phyloP scores from a whole-genome alignment of 352 stramenopile genomes.

The Phytophthora foliorum region DNA sequence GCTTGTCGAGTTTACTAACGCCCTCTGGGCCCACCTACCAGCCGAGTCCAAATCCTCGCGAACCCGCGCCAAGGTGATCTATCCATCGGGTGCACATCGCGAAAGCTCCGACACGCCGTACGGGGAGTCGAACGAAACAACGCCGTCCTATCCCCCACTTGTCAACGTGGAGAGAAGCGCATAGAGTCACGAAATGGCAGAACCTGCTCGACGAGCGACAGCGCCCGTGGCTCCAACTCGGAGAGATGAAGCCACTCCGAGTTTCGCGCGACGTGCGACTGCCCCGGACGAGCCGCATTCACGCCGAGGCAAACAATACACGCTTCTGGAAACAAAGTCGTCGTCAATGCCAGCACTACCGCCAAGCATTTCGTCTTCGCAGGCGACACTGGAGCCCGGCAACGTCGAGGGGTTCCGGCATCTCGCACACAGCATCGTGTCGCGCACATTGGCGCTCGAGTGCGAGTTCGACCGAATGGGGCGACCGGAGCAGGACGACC shows the following conservation, averaged over 20 bases:
- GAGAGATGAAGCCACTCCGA: constrained; percentile 13
- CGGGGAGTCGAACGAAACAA: neutral
- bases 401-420: constrained; percentile 52
- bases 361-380: constrained; percentile 25
- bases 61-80: constrained; percentile 4
- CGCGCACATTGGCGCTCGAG: constrained; percentile 56
- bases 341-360: constrained; percentile 15
- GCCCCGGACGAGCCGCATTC: constrained; percentile 16
- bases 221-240: constrained; percentile 21
- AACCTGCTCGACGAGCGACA: constrained; percentile 37
- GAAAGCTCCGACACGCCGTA: constrained; percentile 3
- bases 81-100: constrained; percentile 25
- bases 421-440: constrained; percentile 58
- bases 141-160: constrained; percentile 18
- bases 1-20: constrained; percentile 14
- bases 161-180: constrained; percentile 26
- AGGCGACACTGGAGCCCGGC: constrained; percentile 33
- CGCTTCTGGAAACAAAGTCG: constrained; percentile 17
- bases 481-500: constrained; percentile 38
- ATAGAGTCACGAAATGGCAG: constrained; percentile 33
- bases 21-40: constrained; percentile 38
- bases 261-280: constrained; percentile 31
- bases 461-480: constrained; percentile 48
- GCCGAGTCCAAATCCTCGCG: constrained; percentile 35
- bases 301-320: constrained; percentile 11